Evolutionary conservation across 345 rosid species (phyloP), one percentile per base, ranked within the genome.

Genomic region (Gossypium thurberi): DNA sequence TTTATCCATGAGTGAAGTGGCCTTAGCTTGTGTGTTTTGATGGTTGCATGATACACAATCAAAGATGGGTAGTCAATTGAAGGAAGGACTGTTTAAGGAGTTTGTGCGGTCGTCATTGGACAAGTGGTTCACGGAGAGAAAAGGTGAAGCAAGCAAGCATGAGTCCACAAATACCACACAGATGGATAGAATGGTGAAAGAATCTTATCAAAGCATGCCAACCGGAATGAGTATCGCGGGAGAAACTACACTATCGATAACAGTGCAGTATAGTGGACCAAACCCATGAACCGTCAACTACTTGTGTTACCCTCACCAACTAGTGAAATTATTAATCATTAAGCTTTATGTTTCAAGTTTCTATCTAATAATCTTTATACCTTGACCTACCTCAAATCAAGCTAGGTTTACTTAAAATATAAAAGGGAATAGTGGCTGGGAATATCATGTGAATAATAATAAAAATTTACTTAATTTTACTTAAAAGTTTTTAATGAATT

Each of bases 61-160:
- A 68, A 64, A 90, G 94, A 90, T 94, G 98, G 96, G 98, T 3
- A 85, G 84, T 78, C 71, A 26, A 59, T 88, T 83, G 78, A 91
- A 86, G 81, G 44, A 57, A 79, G 84, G 85, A 33, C 74, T 90
- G 43, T 87, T 89, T 57, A 62, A 76, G 15, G 80, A 76, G 0
- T 8, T 43, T 8, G 48, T 84, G 71, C 80, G 78, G 5, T 58
- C 51, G 10, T 6, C 59, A 28, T 0, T 93, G 1, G 75, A 18
- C 5, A 74, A 3, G 2, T 88, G 91, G 93, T 52, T 14, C 40
- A 2, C 23, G 18, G 53, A 37, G 63, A 73, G 7, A 56, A 74
- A 8, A 70, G 42, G 64, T 4, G 25, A 1, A n/a, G 58, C 72
- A 15, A 21, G 40, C 40, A 33, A 33, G 40, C 40, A 33, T 5